A percentile compares a stretch with the other conserved stretches of the same genome.
Evolutionary conservation across 73 alveolate species (phyloP).

Genomic region (Uronychia setigera): DNA sequence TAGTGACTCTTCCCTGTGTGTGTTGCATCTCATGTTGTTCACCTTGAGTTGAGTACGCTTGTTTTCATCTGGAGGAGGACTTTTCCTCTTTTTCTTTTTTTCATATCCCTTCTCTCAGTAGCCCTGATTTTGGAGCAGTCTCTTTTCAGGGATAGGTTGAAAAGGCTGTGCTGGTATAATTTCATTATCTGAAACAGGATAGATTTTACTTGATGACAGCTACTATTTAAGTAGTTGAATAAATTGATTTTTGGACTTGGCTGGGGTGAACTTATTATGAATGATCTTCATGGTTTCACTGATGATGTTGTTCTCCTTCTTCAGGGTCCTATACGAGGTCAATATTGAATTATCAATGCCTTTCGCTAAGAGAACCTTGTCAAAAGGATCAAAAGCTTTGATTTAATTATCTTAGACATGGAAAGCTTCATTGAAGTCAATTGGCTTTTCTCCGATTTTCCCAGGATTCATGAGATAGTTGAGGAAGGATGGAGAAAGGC

Average conservation of each 20-base stretch:
- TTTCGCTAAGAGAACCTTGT: conserved; percentile 61
- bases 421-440: conserved; percentile 15
- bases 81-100: too few relatives aligned
- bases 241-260: neutral
- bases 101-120: too few relatives aligned
- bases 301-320: conserved; percentile 48
- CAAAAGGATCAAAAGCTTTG: conserved; percentile 63
- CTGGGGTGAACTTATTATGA: conserved; percentile 48
- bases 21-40: too few relatives aligned
- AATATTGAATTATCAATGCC: conserved; percentile 70
- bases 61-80: too few relatives aligned
- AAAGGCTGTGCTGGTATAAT: neutral
- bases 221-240: neutral
- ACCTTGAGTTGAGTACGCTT: too few relatives aligned
- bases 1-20: too few relatives aligned
- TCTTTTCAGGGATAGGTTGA: too few relatives aligned
- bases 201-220: neutral
- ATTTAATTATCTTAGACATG: neutral
- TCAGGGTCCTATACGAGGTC: conserved; percentile 59
- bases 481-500: conserved; percentile 57
- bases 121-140: too few relatives aligned
- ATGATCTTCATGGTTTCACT: conserved; percentile 62
- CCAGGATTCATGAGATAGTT: conserved; percentile 55
- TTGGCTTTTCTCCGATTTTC: neutral
- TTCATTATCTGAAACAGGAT: neutral